Percentiles rank a stretch among this genome's conserved stretches.
Conservation (phyloP, 148 eudicot species). For the Nepenthes gracilis region DNA sequence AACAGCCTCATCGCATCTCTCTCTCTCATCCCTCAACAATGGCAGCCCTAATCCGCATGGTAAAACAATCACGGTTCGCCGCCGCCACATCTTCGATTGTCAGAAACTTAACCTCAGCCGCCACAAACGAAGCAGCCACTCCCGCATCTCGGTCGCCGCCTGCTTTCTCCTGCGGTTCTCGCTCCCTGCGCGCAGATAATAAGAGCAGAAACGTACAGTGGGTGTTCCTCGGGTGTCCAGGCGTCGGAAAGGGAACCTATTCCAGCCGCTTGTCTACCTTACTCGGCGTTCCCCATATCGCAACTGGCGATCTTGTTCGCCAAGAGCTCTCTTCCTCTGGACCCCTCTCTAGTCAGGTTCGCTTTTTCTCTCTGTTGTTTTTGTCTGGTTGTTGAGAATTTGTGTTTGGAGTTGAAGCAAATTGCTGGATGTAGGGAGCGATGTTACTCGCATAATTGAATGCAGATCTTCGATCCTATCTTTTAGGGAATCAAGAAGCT, state of each 20-base stretch:
- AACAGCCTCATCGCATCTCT: not conserved
- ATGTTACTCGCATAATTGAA: not conserved
- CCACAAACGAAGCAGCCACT: conserved; percentile 8
- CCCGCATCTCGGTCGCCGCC: conserved; percentile 10
- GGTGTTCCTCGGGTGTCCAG: conserved; percentile 91
- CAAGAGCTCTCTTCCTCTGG: conserved; percentile 65
- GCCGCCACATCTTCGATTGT: conserved; percentile 11
- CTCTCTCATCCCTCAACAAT: conserved; percentile 17
- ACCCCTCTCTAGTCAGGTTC: conserved; percentile 55
- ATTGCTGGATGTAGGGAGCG: no score
- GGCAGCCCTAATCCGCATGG: conserved; percentile 45
- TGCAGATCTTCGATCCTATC: not conserved
- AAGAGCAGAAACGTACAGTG: conserved; percentile 57
- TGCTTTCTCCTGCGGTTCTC: conserved; percentile 4
- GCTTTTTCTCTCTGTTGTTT: not conserved
- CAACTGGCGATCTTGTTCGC: conserved; percentile 95
- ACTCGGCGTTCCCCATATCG: conserved; percentile 91
- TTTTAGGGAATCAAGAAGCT: not conserved
- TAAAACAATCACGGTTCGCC: conserved; percentile 24
- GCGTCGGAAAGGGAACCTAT: conserved; percentile 94
- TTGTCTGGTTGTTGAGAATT: not conserved
- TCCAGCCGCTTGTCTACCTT: conserved; percentile 68
- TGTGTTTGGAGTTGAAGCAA: not conserved
- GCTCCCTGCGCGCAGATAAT: conserved; percentile 17
- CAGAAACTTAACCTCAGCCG: conserved; percentile 35